Evolutionary conservation across 2,329 filamentous ascomycete species (phyloP), one percentile per base, ranked within the genome.

Genomic region (Hyphodiscus sp.): DNA sequence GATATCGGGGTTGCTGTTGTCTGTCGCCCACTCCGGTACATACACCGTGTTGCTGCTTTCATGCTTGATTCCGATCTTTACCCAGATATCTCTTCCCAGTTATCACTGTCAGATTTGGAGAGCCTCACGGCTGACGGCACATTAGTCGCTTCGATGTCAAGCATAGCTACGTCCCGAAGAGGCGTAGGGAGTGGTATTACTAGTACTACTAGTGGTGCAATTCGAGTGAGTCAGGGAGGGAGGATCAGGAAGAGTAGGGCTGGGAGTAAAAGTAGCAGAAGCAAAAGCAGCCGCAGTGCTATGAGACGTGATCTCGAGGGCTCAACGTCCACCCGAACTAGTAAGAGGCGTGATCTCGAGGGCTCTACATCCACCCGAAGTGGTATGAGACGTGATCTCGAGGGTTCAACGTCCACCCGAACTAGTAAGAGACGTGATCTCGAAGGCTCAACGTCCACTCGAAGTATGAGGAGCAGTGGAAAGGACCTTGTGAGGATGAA

Each of bases 11-110:
- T 41, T 15, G 4, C 20, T 20, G 41, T 53, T n/a, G 11, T 53
- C 18, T 53, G 51, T 38, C 51, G 46, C 16, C 51, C 61, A 7
- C 45, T 64, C 16, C 29, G 46, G 10, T 52, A 56, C 20, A 11
- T 61, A 29, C 46, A 61, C 38, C 15, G 60, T 1, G 50, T 65
- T 23, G 62, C 64, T 41, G 63, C 63, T 2, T 33, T 48, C 38
- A 6, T 48, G 13, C n/a, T 48, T n/a, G 46, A 29, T n/a, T 38
- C 33, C 16, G 33, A 38, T 38, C 33, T 38, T 13, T 38, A 38
- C 13, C 33, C 33, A 13, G 16, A 13, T 38, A 38, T 38, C 33
- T 38, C 33, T 38, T 38, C 11, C 16, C 23, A 26, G 8, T 26
- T 26, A 26, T 26, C 23, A 4, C 8, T 26, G 23, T 38, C 33